Conservation (phyloP, 352 stramenopile genomes). For the Globisporangium camurandrum region DNA sequence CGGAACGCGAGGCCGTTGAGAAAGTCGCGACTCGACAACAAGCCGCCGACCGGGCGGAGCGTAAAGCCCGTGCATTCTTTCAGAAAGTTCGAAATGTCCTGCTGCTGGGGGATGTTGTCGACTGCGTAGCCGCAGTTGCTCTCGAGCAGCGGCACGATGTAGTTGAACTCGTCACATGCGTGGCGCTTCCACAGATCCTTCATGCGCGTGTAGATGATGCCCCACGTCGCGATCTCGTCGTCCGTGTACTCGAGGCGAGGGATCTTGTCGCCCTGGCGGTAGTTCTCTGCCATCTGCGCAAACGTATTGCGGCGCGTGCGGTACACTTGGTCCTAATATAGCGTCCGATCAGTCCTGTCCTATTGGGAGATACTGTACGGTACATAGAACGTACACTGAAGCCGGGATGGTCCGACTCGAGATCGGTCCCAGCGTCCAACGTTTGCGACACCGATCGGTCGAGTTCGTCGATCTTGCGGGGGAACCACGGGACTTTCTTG, state of each 20-base stretch:
- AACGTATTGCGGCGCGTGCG: conserved; percentile 83
- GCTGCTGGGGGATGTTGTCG: conserved; percentile 93
- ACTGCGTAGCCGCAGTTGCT: conserved; percentile 91
- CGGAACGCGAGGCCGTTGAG: conserved; percentile 96
- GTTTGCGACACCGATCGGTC: conserved; percentile 68
- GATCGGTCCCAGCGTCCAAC: conserved; percentile 91
- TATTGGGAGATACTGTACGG: no score
- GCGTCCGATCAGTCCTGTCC: no score
- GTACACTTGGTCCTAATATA: conserved; percentile 82
- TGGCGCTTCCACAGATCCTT: conserved; percentile 90
- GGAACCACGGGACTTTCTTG: conserved; percentile 89
- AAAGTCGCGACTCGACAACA: conserved; percentile 96
- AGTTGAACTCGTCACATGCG: conserved; percentile 96
- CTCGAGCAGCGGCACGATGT: conserved; percentile 91
- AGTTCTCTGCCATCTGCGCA: conserved; percentile 82
- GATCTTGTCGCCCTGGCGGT: conserved; percentile 89
- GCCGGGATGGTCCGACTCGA: conserved; percentile 92
- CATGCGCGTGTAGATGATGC: conserved; percentile 91
- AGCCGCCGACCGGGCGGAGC: conserved; percentile 90
- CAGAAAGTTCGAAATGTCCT: conserved; percentile 94
- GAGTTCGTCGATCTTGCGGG: conserved; percentile 76
- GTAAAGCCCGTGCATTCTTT: conserved; percentile 88
- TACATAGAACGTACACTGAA: conserved; percentile 68
- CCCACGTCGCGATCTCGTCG: conserved; percentile 91
- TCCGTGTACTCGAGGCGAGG: conserved; percentile 92